These are phyloP conservation scores for Corymbia calophylla DNA, from an alignment of 441 rosid genomes.

Conservation along the genomic window DNA sequence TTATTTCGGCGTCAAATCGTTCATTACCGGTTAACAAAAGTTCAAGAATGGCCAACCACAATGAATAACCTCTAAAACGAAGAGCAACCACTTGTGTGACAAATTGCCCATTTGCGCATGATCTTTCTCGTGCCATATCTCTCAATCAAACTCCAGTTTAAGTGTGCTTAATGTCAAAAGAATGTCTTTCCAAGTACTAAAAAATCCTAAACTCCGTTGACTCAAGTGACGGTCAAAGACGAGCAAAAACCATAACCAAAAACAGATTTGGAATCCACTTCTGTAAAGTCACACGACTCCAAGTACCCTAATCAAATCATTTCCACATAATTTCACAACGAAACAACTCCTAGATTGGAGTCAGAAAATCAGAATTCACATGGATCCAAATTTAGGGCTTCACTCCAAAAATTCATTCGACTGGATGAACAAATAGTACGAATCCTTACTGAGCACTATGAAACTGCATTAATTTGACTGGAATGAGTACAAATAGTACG, in stretches of 20 bases:
- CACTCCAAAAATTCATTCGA: neutral
- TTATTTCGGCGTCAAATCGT: too few relatives aligned
- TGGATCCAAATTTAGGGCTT: neutral
- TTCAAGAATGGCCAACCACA: too few relatives aligned
- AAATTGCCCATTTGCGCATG: too few relatives aligned
- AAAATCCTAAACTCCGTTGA: neutral
- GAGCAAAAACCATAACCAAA: neutral
- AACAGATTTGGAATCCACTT: neutral
- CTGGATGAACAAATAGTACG: neutral
- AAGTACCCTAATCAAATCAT: neutral
- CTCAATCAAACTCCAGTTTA: neutral
- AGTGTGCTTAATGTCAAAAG: neutral
- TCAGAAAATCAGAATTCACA: neutral
- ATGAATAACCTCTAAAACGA: too few relatives aligned
- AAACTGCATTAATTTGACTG: neutral
- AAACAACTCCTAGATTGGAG: neutral
- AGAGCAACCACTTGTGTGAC: too few relatives aligned
- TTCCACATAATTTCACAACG: neutral
- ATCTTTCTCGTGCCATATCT: neutral
- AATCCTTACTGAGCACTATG: neutral
- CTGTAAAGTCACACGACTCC: neutral
- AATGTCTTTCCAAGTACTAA: neutral
- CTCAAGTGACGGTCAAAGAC: neutral
- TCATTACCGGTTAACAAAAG: too few relatives aligned
- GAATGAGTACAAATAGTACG: rapidly evolving